These are phyloP conservation scores for Takashimella koratensis DNA, from an alignment of 1,284 basidiomycete species.

Conservation along the genomic window DNA sequence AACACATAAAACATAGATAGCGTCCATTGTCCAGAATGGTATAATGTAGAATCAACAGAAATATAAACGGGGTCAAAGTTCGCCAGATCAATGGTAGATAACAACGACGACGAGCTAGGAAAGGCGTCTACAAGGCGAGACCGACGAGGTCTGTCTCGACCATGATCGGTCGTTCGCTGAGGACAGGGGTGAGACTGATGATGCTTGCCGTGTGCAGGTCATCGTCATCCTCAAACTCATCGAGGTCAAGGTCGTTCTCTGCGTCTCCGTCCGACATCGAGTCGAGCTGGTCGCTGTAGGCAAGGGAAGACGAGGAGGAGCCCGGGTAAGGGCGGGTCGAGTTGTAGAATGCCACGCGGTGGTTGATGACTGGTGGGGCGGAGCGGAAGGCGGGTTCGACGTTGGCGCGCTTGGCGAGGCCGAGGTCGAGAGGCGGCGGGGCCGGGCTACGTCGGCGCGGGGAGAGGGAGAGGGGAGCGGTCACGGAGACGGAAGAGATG, in stretches of 20 bases:
- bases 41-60: too few relatives aligned
- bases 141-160: background rate
- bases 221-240: slow-evolving; percentile 35
- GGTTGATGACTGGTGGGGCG: slow-evolving; percentile 33
- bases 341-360: slow-evolving; percentile 39
- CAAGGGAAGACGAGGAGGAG: background rate
- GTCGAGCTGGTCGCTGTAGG: slow-evolving; percentile 2
- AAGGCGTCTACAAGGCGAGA: background rate
- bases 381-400: slow-evolving; percentile 5
- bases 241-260: slow-evolving; percentile 1
- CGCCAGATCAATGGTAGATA: background rate
- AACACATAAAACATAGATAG: too few relatives aligned
- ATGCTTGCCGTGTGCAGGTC: slow-evolving; percentile 41
- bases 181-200: slow-evolving; percentile 28
- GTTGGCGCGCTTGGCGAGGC: slow-evolving; percentile 2
- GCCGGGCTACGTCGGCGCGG: slow-evolving; percentile 13
- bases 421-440: slow-evolving; percentile 21
- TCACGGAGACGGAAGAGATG: slow-evolving; percentile 13
- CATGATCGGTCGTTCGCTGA: background rate
- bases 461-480: slow-evolving; percentile 23
- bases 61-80: too few relatives aligned
- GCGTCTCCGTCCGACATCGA: background rate
- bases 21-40: too few relatives aligned
- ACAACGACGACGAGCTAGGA: background rate
- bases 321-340: background rate